Conservation (phyloP, 768 basidiomycete species). For the Polyporus arcularius region DNA sequence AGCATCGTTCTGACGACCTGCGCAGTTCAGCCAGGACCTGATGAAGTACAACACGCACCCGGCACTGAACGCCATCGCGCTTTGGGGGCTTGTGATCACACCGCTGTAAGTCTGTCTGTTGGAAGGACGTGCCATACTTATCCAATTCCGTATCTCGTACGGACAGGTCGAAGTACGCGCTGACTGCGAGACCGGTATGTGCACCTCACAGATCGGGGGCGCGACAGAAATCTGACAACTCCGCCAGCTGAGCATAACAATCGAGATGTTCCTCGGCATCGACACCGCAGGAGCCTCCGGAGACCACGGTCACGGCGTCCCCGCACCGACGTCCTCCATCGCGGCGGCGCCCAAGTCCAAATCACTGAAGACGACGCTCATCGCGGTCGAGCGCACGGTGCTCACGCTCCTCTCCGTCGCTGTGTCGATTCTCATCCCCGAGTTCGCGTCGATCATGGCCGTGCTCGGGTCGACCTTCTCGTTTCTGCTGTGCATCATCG, state of each 20-base stretch:
- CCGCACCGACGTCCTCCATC: slow-evolving; percentile 11
- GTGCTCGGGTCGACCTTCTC: slow-evolving; percentile 91
- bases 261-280: slow-evolving; percentile 77
- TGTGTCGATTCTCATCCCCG: slow-evolving; percentile 75
- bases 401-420: slow-evolving; percentile 61
- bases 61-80: slow-evolving; percentile 65
- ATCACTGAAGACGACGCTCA: slow-evolving; percentile 41
- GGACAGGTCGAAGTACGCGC: slow-evolving; percentile 80
- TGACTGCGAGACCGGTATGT: slow-evolving; percentile 78
- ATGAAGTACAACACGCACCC: slow-evolving; percentile 70
- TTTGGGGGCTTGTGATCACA: slow-evolving; percentile 86
- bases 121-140: background rate
- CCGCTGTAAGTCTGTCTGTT: slow-evolving; percentile 54
- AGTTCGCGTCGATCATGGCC: slow-evolving; percentile 84
- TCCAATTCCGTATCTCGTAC: background rate
- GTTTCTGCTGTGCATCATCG: slow-evolving; percentile 54
- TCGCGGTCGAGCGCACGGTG: slow-evolving; percentile 55
- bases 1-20: background rate
- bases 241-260: slow-evolving; percentile 71
- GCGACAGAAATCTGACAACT: background rate
- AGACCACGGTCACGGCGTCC: slow-evolving; percentile 30
- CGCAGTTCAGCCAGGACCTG: slow-evolving; percentile 81
- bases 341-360: slow-evolving; percentile 28
- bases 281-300: slow-evolving; percentile 37
- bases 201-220: background rate